Evolutionary conservation across 169 alveolate species (phyloP).

Genomic region (Babesia sp.): DNA sequence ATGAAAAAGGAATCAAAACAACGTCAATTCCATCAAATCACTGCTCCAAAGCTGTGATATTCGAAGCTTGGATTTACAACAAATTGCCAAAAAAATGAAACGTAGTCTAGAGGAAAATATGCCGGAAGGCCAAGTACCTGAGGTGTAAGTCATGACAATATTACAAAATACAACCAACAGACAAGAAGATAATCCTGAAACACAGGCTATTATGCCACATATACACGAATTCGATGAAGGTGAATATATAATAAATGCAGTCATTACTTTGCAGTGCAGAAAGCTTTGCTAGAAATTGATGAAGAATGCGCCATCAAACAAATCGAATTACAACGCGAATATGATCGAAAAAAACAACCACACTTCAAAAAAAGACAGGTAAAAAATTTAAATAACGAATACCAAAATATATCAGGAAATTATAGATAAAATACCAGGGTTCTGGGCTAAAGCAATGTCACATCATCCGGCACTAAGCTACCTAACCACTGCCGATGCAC

Average conservation of each 20-base stretch:
- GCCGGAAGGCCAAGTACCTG: background rate
- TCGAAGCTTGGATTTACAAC: too few species aligned
- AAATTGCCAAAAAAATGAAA: constrained; percentile 32
- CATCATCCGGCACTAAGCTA: constrained; percentile 86
- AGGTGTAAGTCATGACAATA: constrained; percentile 8
- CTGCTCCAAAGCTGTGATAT: too few species aligned
- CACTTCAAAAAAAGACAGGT: constrained; percentile 79
- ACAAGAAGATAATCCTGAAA: constrained; percentile 1
- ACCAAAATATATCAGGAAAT: constrained; percentile 65
- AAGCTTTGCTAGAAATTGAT: constrained; percentile 77
- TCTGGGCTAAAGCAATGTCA: constrained; percentile 84
- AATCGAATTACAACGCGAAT: constrained; percentile 84
- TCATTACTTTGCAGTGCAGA: constrained; percentile 68
- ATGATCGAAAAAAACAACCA: constrained; percentile 86
- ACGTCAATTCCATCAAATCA: too few species aligned
- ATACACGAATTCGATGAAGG: constrained; percentile 68
- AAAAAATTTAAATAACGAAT: background rate
- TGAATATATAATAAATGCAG: background rate
- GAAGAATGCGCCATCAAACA: constrained; percentile 88
- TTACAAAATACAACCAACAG: background rate
- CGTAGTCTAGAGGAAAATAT: constrained; percentile 28
- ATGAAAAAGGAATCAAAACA: too few species aligned
- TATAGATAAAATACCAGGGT: constrained; percentile 85
- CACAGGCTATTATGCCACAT: constrained; percentile 46
- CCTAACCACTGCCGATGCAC: constrained; percentile 83